Evolutionary conservation across 305 asterid species (phyloP).

Genomic region (Withania somnifera): DNA sequence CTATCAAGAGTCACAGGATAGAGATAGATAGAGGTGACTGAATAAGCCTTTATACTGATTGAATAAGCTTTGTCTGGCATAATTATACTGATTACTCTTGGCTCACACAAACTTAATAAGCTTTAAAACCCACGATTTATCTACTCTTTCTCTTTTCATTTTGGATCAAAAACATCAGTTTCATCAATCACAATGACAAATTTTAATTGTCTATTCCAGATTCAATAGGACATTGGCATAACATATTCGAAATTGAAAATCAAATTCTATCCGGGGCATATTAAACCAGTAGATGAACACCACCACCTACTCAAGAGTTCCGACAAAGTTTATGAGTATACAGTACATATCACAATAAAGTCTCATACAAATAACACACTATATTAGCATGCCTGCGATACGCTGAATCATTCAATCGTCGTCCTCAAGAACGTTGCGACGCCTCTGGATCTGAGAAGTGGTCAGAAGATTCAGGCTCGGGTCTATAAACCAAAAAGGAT

Average conservation of each 20-base stretch:
- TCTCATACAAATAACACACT: background rate
- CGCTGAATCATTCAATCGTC: conserved; percentile 39
- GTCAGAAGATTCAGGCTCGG: background rate
- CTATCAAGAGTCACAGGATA: too few relatives aligned
- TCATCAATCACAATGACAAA: too few relatives aligned
- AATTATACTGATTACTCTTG: too few relatives aligned
- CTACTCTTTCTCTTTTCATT: too few relatives aligned
- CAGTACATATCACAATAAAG: background rate
- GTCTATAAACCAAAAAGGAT: background rate
- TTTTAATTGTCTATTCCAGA: background rate
- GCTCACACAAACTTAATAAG: too few relatives aligned
- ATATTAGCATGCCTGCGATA: background rate
- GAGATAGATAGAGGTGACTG: too few relatives aligned
- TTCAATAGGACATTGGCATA: too few relatives aligned
- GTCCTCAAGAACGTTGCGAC: conserved; percentile 57
- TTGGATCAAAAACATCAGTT: background rate
- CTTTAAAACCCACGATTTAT: too few relatives aligned
- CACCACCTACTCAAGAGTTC: background rate
- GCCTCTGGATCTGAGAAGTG: conserved; percentile 61
- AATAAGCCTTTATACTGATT: too few relatives aligned
- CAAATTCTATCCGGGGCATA: background rate
- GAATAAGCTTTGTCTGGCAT: too few relatives aligned
- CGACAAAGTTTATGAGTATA: background rate
- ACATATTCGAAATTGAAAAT: background rate
- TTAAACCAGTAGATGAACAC: background rate